These are phyloP conservation scores for Fraxinus floribunda DNA, from an alignment of 305 asterid species.

Conservation along the genomic window DNA sequence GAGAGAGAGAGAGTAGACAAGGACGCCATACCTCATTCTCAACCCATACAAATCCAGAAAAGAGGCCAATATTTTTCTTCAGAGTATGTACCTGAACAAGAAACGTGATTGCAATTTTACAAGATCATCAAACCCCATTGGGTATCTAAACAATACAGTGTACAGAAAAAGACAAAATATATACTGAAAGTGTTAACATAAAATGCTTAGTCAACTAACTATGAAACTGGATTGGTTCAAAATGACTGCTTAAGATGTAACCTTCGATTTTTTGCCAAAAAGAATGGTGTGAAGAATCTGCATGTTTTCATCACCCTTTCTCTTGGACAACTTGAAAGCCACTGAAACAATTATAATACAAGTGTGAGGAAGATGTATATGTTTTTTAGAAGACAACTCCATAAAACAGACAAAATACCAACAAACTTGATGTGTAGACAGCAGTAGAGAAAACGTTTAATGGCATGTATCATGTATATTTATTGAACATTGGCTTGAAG, in stretches of 20 bases:
- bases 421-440: background rate
- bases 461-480: background rate
- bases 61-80: constrained; percentile 87
- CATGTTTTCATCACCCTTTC: constrained; percentile 86
- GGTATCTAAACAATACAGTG: background rate
- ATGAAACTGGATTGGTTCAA: background rate
- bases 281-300: constrained; percentile 80
- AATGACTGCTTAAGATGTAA: constrained; percentile 15
- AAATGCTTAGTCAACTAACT: background rate
- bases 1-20: background rate
- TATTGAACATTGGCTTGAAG: background rate
- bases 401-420: background rate
- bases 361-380: constrained; percentile 9
- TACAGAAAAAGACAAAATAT: background rate
- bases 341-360: constrained; percentile 49
- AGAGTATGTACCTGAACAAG: constrained; percentile 56
- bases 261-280: constrained; percentile 84
- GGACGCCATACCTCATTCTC: constrained; percentile 65
- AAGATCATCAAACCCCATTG: background rate
- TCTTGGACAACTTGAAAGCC: constrained; percentile 89
- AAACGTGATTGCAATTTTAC: background rate
- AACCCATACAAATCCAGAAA: constrained; percentile 91
- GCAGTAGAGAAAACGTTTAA: background rate
- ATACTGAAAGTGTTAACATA: background rate
- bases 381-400: background rate